Base-by-base conservation (phyloP, 345 rosid genomes). In the Lumnitzera racemosa region DNA sequence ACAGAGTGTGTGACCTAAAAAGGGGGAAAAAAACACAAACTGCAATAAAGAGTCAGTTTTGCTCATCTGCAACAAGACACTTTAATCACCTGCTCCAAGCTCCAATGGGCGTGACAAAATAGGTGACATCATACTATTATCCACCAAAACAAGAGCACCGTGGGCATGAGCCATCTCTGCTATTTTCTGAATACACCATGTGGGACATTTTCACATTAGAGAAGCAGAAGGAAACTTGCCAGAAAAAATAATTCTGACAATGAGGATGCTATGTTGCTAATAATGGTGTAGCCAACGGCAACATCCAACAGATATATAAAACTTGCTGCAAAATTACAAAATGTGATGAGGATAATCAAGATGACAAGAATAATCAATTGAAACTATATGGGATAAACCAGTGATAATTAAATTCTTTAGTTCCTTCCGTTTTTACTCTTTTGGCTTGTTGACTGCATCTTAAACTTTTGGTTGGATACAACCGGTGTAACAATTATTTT, bases 61-160 rank as follows among this genome's bases (percentile, higher is more conserved):
- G 53, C 20, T 23, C 52, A 24, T 64, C 56, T 56, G 20, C 13
- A 15, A 60, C 13, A 14, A 17, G 56, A 14, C 14, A 52, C 29
- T 50, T 46, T n/a, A 36, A 51, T 16, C 61, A 89, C 97, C 98
- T 72, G 96, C 97, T 77, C 97, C 99, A 65, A 94, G 89, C 73
- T 90, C 90, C 74, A 94, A 59, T 8, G 97, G 99, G 31, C 62
- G 95, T 47, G 95, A 88, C 59, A 88, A 68, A 52, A 90, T 96
- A 41, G 97, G 90, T 15, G 99, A 90, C 97, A 94, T 73, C 49
- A 94, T 88, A 74, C 96, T 94, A 71, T 94, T 90, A 72, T 94
- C 97, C 23, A 88, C 95, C 81, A 94, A 72, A 64, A 94, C 36
- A 72, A 88, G 86, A 24, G 97, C 97, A 66, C 87, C 95, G 43